Evolutionary conservation across 2,329 filamentous ascomycete genomes (phyloP), one percentile per base, ranked within the genome.

Genomic region (Trichoderma sp.): DNA sequence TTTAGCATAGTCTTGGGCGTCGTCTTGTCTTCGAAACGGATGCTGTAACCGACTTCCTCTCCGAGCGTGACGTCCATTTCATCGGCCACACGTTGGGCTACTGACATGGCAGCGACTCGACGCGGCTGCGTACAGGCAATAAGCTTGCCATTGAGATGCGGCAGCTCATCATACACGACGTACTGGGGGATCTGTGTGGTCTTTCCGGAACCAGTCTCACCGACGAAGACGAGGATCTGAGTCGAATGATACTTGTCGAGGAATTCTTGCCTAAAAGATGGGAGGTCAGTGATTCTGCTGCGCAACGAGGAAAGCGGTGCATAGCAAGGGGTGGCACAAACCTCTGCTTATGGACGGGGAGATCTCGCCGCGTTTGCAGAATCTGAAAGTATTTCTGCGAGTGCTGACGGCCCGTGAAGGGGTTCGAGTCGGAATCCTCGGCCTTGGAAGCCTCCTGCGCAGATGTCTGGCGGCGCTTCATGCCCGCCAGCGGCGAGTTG

Each of bases 181-280:
- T 98, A 99, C 82, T 99, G 96, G 2, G 96, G 96, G 73, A 99
- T 98, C 85, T 99, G 96, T 0, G 96, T 99, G 5, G 96, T 99
- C 86, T 99, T 99, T 85, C 96, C 96, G 75, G 96, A 99, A 89
- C 97, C 96, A 9, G 96, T 99, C 86, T 99, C 96, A 85, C 96
- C 96, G 75, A 99, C 96, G 79, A 99, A 98, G 78, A 99, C 96
- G 73, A 99, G 90, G 76, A 99, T 98, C 83, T 99, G 96, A 28
- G 91, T 93, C 77, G 92, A 90, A 78, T 99, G 97, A 84, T 97
- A 99, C 78, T 97, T 89, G 79, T 95, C 86, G 73, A 99, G 88
- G 80, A 99, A 99, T 80, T 99, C 96, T 82, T 96, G 90, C 81
- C 93, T 93, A 43, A 43, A 71, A n/a, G 8, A n/a, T 36, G 20